phyloP scores from a whole-genome alignment of 140 eudicot genomes.

The Senecio squalidus region DNA sequence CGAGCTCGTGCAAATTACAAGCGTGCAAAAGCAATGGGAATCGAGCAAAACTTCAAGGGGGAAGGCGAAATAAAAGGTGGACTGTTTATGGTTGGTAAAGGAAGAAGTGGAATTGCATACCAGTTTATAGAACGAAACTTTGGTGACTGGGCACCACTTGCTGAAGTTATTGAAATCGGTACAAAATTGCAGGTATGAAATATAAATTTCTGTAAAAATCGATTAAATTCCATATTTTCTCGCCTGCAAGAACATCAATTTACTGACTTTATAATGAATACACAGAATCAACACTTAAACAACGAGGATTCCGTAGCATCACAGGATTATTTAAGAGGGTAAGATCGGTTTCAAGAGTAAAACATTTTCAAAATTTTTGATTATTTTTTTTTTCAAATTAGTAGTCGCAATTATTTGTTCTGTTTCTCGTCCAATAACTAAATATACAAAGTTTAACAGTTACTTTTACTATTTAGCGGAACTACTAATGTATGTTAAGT shows the following conservation, averaged over 20 bases:
- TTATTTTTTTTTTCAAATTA: neutral
- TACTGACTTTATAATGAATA: neutral
- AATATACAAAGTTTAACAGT: too few relatives aligned
- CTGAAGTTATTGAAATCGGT: slow-evolving; percentile 66
- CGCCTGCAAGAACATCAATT: neutral
- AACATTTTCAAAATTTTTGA: neutral
- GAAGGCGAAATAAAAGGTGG: slow-evolving; percentile 95
- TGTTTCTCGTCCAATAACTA: too few relatives aligned
- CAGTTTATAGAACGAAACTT: slow-evolving; percentile 78
- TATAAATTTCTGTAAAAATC: neutral
- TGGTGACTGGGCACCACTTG: slow-evolving; percentile 91
- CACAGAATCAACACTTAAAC: slow-evolving; percentile 40
- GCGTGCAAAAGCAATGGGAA: slow-evolving; percentile 70
- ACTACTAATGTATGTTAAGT: too few relatives aligned
- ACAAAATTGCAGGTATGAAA: slow-evolving; percentile 62
- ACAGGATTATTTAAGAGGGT: slow-evolving; percentile 12
- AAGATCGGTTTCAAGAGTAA: neutral
- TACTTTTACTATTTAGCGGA: too few relatives aligned
- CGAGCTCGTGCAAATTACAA: slow-evolving; percentile 75
- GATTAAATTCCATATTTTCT: slow-evolving; percentile 1
- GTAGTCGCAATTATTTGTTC: neutral
- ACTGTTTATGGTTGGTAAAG: slow-evolving; percentile 66
- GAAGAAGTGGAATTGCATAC: slow-evolving; percentile 73
- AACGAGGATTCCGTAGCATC: slow-evolving; percentile 30
- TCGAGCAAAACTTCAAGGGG: slow-evolving; percentile 60